Evolutionary conservation across 768 basidiomycete species (phyloP).

Genomic region (Strobilomyces confusus): DNA sequence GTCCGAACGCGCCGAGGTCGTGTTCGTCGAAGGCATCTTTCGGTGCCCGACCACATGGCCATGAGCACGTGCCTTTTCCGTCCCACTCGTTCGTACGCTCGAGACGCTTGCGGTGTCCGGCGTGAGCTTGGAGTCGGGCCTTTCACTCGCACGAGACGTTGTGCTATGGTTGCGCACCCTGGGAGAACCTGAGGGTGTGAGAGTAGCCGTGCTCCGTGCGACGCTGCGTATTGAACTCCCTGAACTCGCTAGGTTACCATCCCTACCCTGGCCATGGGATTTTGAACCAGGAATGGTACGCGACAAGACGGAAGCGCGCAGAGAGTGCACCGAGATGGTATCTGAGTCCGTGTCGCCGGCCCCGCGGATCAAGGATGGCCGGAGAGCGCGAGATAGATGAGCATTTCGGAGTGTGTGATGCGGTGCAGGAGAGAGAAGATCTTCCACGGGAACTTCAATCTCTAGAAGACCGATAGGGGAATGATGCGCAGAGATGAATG

Average conservation of each 20-base stretch:
- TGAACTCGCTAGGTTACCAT: constrained; percentile 22
- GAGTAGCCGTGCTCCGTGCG: constrained; percentile 37
- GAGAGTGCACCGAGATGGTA: constrained; percentile 42
- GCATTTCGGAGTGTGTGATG: constrained; percentile 22
- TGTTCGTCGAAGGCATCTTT: constrained; percentile 21
- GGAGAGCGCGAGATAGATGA: constrained; percentile 27
- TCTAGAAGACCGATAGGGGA: constrained; percentile 38
- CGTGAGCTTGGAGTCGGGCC: constrained; percentile 74
- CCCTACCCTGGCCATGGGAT: constrained; percentile 21
- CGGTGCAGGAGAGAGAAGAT: constrained; percentile 53
- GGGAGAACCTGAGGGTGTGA: constrained; percentile 13
- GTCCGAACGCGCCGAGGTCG: constrained; percentile 8
- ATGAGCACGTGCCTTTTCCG: constrained; percentile 22
- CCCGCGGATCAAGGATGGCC: constrained; percentile 27
- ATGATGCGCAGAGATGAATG: no score
- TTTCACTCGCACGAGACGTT: constrained; percentile 26
- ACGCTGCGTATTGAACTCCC: constrained; percentile 44
- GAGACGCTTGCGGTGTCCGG: constrained; percentile 37
- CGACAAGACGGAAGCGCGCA: constrained; percentile 42
- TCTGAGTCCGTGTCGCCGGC: constrained; percentile 35
- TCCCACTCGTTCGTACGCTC: constrained; percentile 23
- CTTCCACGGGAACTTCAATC: constrained; percentile 75
- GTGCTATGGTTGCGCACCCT: constrained; percentile 28
- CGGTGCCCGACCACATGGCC: constrained; percentile 16
- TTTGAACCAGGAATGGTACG: constrained; percentile 25